Percentiles rank a stretch among this genome's conserved stretches.
These are phyloP conservation scores for Blastocystis sp. DNA, from an alignment of 352 stramenopile genomes.

Conservation along the genomic window DNA sequence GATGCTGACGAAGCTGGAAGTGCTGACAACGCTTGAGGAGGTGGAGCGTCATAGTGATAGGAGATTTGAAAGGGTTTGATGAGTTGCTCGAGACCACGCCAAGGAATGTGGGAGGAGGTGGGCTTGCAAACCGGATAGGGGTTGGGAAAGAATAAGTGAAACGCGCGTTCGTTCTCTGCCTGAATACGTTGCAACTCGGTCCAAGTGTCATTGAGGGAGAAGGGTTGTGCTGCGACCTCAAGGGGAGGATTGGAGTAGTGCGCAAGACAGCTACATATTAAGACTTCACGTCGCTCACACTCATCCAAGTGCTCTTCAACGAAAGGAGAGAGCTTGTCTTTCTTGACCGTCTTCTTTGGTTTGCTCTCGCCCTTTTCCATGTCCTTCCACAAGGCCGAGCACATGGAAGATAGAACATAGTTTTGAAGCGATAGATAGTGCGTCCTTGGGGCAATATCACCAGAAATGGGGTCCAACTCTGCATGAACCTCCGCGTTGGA, in stretches of 20 bases:
- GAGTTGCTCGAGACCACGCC: conserved; percentile 1
- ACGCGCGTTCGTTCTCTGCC: neutral
- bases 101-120: neutral
- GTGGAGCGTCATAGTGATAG: conserved; percentile 10
- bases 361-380: no score
- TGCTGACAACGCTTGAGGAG: no score
- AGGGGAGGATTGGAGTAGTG: neutral
- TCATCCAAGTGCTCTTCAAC: no score
- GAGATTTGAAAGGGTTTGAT: conserved; percentile 15
- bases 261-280: neutral
- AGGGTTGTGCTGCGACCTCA: no score
- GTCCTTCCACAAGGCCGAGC: neutral
- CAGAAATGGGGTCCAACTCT: neutral
- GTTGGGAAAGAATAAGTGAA: no score
- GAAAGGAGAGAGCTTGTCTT: no score
- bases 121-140: neutral
- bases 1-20: no score
- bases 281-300: neutral
- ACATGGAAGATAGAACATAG: conserved; percentile 40
- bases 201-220: neutral
- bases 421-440: neutral
- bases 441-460: neutral
- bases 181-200: neutral
- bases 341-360: neutral
- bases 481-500: neutral